phyloP scores from a whole-genome alignment of 129 eudicot genomes.

The Flaveria robusta region DNA sequence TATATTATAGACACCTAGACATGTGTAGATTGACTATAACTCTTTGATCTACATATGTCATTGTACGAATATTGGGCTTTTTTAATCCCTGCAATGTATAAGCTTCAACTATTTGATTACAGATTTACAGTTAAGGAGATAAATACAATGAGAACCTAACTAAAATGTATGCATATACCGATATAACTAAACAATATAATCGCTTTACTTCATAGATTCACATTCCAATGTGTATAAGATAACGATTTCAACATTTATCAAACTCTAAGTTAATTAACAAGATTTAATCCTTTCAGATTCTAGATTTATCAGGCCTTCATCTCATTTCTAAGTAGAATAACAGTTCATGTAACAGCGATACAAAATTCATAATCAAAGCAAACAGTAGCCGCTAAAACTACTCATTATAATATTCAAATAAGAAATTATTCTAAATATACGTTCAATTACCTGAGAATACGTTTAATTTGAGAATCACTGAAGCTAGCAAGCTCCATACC shows the following conservation, averaged over 20 bases:
- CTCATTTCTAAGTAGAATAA: not conserved
- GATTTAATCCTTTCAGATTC: not conserved
- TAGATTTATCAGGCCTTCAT: not conserved
- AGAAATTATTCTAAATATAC: not conserved
- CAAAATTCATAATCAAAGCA: not conserved
- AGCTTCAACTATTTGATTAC: not conserved
- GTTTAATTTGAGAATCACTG: constrained; percentile 72
- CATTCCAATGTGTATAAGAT: too few species aligned
- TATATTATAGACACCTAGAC: too few species aligned
- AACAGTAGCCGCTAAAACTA: not conserved
- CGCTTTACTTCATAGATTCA: not conserved
- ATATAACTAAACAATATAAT: not conserved
- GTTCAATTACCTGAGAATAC: constrained; percentile 53
- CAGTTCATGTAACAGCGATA: not conserved
- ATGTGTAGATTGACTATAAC: too few species aligned
- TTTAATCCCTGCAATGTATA: not conserved
- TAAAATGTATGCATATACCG: not conserved
- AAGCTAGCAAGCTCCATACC: constrained; percentile 78
- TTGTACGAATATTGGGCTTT: too few species aligned
- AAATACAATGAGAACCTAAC: not conserved
- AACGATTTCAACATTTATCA: not conserved
- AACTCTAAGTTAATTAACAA: not conserved
- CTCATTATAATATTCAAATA: not conserved
- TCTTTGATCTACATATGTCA: too few species aligned
- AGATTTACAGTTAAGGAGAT: not conserved